These are phyloP conservation scores for Lindgomyces ingoldianus DNA, from an alignment of 495 filamentous ascomycete genomes.

Conservation along the genomic window DNA sequence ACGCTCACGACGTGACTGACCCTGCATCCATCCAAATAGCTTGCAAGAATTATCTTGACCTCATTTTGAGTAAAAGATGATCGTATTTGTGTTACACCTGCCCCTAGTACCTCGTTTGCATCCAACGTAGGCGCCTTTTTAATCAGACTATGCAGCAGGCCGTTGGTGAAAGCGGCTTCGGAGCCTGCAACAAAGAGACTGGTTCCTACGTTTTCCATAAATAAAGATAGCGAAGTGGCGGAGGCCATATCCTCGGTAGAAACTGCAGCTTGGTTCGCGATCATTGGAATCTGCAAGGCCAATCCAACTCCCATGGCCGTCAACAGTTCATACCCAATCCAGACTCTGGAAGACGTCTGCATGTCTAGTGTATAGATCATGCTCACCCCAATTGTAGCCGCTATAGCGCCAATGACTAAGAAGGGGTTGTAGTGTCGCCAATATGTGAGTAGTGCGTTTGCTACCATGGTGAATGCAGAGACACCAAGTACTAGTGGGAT, in stretches of 20 bases:
- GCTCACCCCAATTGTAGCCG: conserved; percentile 26
- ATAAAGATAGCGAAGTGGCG: conserved; percentile 37
- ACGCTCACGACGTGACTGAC: conserved; percentile 22
- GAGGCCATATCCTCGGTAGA: conserved; percentile 29
- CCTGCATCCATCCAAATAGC: conserved; percentile 29
- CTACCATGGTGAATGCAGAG: conserved; percentile 21
- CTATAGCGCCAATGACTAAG: conserved; percentile 28
- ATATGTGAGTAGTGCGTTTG: conserved; percentile 20
- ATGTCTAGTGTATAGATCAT: conserved; percentile 35
- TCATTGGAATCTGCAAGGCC: conserved; percentile 35
- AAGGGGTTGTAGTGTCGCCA: conserved; percentile 34
- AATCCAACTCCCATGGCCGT: conserved; percentile 34
- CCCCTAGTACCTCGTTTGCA: conserved; percentile 46
- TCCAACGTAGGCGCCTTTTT: conserved; percentile 48
- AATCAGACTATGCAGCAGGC: conserved; percentile 23
- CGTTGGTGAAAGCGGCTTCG: conserved; percentile 37
- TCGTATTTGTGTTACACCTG: conserved; percentile 57
- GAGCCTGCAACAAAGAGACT: conserved; percentile 35
- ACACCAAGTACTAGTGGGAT: conserved; percentile 34
- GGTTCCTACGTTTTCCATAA: conserved; percentile 38
- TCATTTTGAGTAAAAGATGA: conserved; percentile 44
- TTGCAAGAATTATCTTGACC: conserved; percentile 8
- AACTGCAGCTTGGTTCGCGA: conserved; percentile 32
- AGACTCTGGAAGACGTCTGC: conserved; percentile 19
- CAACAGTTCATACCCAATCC: conserved; percentile 39